Evolutionary conservation across 306 rosid species (phyloP), one percentile per base, ranked within the genome.

Genomic region (Acacia confusa): DNA sequence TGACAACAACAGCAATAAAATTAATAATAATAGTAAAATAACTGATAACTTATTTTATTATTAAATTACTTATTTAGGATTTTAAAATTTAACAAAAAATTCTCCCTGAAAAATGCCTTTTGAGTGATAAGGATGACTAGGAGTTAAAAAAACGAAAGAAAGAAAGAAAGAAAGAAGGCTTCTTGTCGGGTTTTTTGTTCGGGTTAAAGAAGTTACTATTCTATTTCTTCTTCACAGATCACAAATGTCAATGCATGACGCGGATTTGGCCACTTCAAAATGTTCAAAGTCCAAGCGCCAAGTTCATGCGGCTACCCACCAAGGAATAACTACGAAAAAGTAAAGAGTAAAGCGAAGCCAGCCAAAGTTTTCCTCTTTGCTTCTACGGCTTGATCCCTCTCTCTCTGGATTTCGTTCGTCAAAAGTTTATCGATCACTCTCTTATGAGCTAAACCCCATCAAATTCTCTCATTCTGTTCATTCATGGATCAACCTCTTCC

Each of bases 401-500:
- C 73, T 55, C 67, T 53, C 79, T 79, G 36, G 63, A 79, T 79
- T 76, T 58, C 36, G 36, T 16, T 55, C 77, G 28, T 32, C 43
- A 55, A 53, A 47, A 30, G 70, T 45, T 61, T 32, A 43, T 68
- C 47, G 70, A 79, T 86, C 79, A 72, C 76, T 53, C 30, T 4
- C 14, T 74, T 70, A 38, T 64, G 14, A 28, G 50, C 34, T 24
- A 3, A 15, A 60, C 52, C 34, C 40, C 36, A 24, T 58, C 58
- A 60, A 30, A 40, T 58, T 71, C 73, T 48, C 70, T 43, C 75
- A 20, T 28, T 45, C 27, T 53, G 1, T 74, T 79, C 57, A 61
- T 63, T n/a, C 17, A 76, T 81, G 88, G 93, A 88, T 88, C 91
- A 82, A 40, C 80, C 68, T 34, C 73, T 71, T 22, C 79, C 64